A percentile compares a stretch with the other conserved stretches of the same genome.
Evolutionary conservation across 306 rosid species (phyloP).

Genomic region (Trifolium subterraneum): DNA sequence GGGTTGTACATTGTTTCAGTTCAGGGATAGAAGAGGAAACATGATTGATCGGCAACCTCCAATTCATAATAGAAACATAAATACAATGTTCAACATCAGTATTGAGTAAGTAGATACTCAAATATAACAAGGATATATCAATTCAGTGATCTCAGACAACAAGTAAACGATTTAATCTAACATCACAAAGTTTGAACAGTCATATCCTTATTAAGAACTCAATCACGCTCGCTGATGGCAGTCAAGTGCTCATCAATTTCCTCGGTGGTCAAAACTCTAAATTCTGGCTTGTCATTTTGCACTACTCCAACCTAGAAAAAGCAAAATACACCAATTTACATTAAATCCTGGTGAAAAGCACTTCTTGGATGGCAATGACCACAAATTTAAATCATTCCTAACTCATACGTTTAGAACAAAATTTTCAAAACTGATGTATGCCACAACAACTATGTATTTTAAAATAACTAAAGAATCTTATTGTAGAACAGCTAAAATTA

Average conservation of each 20-base stretch:
- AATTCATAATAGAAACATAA: constrained; percentile 15
- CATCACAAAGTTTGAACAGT: constrained; percentile 33
- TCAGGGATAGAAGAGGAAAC: background rate
- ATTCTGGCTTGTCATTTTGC: constrained; percentile 69
- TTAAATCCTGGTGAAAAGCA: background rate
- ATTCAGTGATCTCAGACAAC: constrained; percentile 9
- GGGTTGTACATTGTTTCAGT: background rate
- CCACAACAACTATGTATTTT: constrained; percentile 1
- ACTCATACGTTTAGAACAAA: background rate
- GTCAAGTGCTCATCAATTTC: constrained; percentile 99
- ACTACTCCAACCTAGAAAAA: constrained; percentile 91
- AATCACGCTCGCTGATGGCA: constrained; percentile 97
- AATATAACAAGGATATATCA: constrained; percentile 22
- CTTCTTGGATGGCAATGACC: background rate
- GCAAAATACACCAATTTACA: constrained; percentile 21
- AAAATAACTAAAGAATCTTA: constrained; percentile 2
- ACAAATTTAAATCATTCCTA: background rate
- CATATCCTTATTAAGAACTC: constrained; percentile 48
- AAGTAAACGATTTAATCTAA: constrained; percentile 34
- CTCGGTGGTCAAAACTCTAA: constrained; percentile 82
- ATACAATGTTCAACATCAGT: constrained; percentile 27
- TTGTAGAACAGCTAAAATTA: background rate
- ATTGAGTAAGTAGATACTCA: background rate
- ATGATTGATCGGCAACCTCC: constrained; percentile 29
- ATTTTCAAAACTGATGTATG: background rate